phyloP scores from a whole-genome alignment of 78 protist species.

The Diacronema lutheri region DNA sequence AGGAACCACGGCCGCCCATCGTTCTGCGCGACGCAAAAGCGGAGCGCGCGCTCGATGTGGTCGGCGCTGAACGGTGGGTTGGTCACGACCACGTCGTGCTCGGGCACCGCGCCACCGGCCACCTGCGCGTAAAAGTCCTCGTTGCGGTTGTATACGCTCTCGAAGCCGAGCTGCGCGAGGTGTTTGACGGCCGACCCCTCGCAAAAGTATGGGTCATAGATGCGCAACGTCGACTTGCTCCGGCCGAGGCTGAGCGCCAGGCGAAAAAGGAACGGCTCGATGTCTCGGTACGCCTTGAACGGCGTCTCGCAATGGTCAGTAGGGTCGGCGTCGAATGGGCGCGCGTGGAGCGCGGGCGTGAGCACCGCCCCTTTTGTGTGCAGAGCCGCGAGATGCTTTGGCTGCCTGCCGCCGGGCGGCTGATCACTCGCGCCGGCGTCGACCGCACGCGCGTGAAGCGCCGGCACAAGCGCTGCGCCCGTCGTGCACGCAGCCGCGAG shows the following conservation, averaged over 20 bases:
- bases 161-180: background rate
- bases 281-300: slow-evolving; percentile 17
- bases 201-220: slow-evolving; percentile 48
- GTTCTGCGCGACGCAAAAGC: background rate
- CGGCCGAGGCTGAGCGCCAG: background rate
- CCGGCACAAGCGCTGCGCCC: too few relatives aligned
- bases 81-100: slow-evolving; percentile 27
- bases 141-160: background rate
- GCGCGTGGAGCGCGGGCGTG: too few relatives aligned
- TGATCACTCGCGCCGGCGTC: too few relatives aligned
- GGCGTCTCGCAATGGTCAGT: slow-evolving; percentile 30
- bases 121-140: slow-evolving; percentile 29
- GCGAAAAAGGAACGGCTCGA: background rate
- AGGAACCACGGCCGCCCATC: background rate
- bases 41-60: slow-evolving; percentile 21
- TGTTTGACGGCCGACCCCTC: slow-evolving; percentile 14
- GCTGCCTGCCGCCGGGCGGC: too few relatives aligned
- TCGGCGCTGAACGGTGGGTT: slow-evolving; percentile 36
- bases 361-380: too few relatives aligned
- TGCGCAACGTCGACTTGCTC: background rate
- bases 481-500: too few relatives aligned
- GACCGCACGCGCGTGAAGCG: too few relatives aligned
- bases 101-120: background rate
- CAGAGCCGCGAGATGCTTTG: too few relatives aligned
- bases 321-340: background rate